Conservation (phyloP, 2,329 filamentous ascomycete species). For the Pseudogymnoascus sp. region DNA sequence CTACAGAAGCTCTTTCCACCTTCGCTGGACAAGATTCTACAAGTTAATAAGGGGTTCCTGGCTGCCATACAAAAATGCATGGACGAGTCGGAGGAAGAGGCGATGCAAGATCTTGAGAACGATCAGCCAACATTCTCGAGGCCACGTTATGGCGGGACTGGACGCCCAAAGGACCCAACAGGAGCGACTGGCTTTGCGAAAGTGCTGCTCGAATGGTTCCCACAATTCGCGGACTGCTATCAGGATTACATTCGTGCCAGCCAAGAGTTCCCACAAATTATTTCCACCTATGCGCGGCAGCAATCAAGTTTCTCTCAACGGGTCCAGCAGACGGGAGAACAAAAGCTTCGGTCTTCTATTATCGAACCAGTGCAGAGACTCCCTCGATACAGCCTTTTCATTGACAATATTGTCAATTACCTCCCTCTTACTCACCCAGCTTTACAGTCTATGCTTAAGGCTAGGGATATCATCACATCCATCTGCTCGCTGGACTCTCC, state of each 20-base stretch:
- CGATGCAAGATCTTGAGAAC: constrained; percentile 64
- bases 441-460: constrained; percentile 72
- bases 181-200: constrained; percentile 72
- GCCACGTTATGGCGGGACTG: constrained; percentile 36
- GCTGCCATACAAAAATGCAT: constrained; percentile 66
- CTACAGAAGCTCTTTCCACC: constrained; percentile 71
- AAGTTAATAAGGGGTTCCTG: constrained; percentile 74
- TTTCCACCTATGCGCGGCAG: constrained; percentile 70
- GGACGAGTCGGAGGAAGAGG: constrained; percentile 75
- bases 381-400: constrained; percentile 89
- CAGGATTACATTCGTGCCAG: constrained; percentile 88
- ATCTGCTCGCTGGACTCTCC: constrained; percentile 88
- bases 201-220: constrained; percentile 83
- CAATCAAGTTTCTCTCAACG: constrained; percentile 75
- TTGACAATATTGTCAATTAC: constrained; percentile 86
- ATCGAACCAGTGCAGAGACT: constrained; percentile 95
- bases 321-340: constrained; percentile 78
- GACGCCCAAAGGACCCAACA: constrained; percentile 58
- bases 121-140: constrained; percentile 39
- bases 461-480: constrained; percentile 86
- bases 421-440: constrained; percentile 81
- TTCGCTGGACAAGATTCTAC: constrained; percentile 70
- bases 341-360: constrained; percentile 78
- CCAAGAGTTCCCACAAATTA: constrained; percentile 72
- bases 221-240: constrained; percentile 83